A percentile compares a stretch with the other conserved stretches of the same genome.
phyloP scores from a whole-genome alignment of 163 green algal genomes.

The Scenedesmus sp. region DNA sequence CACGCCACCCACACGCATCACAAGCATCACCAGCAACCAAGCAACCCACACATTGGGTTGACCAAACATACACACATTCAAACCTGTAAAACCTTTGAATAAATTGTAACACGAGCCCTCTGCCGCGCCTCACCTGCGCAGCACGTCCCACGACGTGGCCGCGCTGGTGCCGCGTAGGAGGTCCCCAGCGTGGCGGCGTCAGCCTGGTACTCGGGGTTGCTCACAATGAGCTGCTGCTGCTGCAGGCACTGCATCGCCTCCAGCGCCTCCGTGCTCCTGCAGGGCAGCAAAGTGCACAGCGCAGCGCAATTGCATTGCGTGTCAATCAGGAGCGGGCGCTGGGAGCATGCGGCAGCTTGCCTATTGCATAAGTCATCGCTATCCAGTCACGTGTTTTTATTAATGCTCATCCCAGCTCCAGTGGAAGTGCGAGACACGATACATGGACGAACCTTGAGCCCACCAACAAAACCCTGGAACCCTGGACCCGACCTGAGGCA shows the following conservation, averaged over 20 bases:
- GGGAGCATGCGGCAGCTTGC: too few species aligned
- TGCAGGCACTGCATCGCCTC: conserved; percentile 30
- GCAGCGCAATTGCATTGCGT: too few species aligned
- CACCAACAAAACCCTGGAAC: background rate
- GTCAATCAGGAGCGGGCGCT: too few species aligned
- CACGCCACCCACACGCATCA: too few species aligned
- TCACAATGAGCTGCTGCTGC: conserved; percentile 37
- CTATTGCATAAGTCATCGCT: too few species aligned
- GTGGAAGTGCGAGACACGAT: too few species aligned
- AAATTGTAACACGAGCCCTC: background rate
- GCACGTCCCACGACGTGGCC: background rate
- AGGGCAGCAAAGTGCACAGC: background rate
- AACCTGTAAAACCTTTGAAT: background rate
- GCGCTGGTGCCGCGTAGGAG: background rate
- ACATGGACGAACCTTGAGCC: background rate
- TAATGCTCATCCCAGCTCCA: too few species aligned
- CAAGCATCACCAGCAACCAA: too few species aligned
- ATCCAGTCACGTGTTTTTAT: too few species aligned
- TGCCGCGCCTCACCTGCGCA: background rate
- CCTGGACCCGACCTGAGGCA: background rate
- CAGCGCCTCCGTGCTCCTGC: background rate
- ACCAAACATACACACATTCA: too few species aligned
- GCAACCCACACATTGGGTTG: too few species aligned
- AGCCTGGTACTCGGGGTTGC: conserved; percentile 1
- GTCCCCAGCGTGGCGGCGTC: background rate